Conservation (phyloP, 2,329 filamentous ascomycete species). For the Amauroascus verrucosus region DNA sequence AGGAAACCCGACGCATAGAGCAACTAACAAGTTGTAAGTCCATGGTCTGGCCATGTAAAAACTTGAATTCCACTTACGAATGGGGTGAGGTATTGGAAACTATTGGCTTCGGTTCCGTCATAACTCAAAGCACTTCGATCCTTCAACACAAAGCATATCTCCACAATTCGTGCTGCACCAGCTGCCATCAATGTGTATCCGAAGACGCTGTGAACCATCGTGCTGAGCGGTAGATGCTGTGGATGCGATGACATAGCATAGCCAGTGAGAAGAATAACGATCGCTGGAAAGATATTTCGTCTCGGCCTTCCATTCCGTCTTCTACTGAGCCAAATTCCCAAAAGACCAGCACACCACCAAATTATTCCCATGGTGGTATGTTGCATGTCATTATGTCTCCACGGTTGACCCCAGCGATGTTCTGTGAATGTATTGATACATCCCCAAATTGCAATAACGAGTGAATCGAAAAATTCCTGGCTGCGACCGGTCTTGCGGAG, state of each 20-base stretch:
- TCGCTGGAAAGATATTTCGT: constrained; percentile 83
- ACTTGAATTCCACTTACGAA: constrained; percentile 47
- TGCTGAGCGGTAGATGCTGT: constrained; percentile 71
- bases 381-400: constrained; percentile 90
- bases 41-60: not conserved
- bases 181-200: constrained; percentile 93
- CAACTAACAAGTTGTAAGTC: constrained; percentile 45
- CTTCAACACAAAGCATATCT: constrained; percentile 76
- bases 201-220: constrained; percentile 78
- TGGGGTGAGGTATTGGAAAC: constrained; percentile 60
- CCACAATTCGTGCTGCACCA: constrained; percentile 72
- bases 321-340: constrained; percentile 84
- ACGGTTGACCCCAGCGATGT: constrained; percentile 80
- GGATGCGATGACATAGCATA: constrained; percentile 93
- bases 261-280: constrained; percentile 84
- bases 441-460: constrained; percentile 87
- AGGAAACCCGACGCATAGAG: constrained; percentile 87
- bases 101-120: constrained; percentile 60
- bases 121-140: constrained; percentile 57
- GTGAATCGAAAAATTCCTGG: constrained; percentile 93
- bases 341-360: constrained; percentile 90
- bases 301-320: constrained; percentile 75
- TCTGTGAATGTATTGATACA: constrained; percentile 98
- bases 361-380: constrained; percentile 99
- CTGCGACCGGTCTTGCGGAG: constrained; percentile 70